Conservation (phyloP, 495 filamentous ascomycete species). For the Xylaria scruposa region DNA sequence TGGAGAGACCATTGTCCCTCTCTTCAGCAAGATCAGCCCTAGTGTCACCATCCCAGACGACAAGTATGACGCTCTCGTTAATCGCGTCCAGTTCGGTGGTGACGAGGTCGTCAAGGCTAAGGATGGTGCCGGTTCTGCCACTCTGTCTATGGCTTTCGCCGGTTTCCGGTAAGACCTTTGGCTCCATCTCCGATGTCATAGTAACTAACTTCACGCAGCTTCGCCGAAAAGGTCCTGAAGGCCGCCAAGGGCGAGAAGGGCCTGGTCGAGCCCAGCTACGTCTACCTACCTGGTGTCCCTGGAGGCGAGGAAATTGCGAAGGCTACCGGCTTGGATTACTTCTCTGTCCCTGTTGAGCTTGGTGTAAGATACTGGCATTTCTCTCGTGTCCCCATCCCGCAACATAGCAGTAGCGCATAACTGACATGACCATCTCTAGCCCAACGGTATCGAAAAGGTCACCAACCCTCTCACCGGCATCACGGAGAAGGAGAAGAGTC, state of each 20-base stretch:
- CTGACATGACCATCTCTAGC: slow-evolving; percentile 59
- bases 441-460: slow-evolving; percentile 81
- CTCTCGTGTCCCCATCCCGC: background rate
- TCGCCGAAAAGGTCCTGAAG: slow-evolving; percentile 91
- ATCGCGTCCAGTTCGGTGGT: slow-evolving; percentile 97
- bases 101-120: slow-evolving; percentile 99
- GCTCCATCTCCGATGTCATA: background rate
- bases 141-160: slow-evolving; percentile 96
- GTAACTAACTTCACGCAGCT: slow-evolving; percentile 58
- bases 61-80: slow-evolving; percentile 83
- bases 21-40: slow-evolving; percentile 90
- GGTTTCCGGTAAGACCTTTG: slow-evolving; percentile 75
- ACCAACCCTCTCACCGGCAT: slow-evolving; percentile 75
- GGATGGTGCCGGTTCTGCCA: slow-evolving; percentile 93
- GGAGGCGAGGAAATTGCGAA: slow-evolving; percentile 86
- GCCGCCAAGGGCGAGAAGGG: slow-evolving; percentile 86
- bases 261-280: slow-evolving; percentile 90
- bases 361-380: slow-evolving; percentile 68
- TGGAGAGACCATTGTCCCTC: slow-evolving; percentile 95
- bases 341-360: slow-evolving; percentile 93
- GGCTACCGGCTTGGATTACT: slow-evolving; percentile 86
- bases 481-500: slow-evolving; percentile 82
- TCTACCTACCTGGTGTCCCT: slow-evolving; percentile 88
- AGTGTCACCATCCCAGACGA: slow-evolving; percentile 80
- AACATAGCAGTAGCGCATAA: background rate